Evolutionary conservation across 768 basidiomycete species (phyloP).

Genomic region (Trametes gibbosa): DNA sequence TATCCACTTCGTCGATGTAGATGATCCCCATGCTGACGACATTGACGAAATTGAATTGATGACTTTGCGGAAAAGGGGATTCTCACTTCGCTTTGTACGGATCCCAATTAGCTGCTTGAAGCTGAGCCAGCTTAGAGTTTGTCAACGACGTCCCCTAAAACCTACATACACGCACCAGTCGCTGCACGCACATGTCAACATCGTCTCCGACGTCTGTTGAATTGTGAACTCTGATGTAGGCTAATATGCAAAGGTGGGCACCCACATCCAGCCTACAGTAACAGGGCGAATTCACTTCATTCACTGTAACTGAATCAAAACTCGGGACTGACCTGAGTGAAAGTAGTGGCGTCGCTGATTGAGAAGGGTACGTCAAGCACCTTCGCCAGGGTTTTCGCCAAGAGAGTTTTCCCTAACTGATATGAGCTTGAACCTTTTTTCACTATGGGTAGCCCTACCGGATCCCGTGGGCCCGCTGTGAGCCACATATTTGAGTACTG

Average conservation of each 20-base stretch:
- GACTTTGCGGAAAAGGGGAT: not conserved
- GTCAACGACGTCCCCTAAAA: not conserved
- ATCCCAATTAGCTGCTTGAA: slow-evolving; percentile 91
- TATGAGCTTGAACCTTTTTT: not conserved
- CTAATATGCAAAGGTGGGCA: slow-evolving; percentile 3
- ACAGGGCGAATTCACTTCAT: not conserved
- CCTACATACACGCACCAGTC: slow-evolving; percentile 52
- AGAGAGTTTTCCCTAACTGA: slow-evolving; percentile 74
- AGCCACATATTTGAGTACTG: too few species aligned
- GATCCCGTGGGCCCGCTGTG: slow-evolving; percentile 81
- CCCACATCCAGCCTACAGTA: slow-evolving; percentile 66
- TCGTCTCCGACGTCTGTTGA: slow-evolving; percentile 89
- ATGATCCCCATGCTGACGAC: slow-evolving; percentile 79
- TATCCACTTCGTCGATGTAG: slow-evolving; percentile 96
- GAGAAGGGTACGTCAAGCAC: slow-evolving; percentile 95
- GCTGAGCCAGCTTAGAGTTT: slow-evolving; percentile 36
- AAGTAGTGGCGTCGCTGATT: slow-evolving; percentile 88
- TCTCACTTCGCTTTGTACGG: slow-evolving; percentile 75
- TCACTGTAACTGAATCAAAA: not conserved
- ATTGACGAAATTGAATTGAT: not conserved
- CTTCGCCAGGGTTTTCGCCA: slow-evolving; percentile 88
- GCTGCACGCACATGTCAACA: slow-evolving; percentile 87
- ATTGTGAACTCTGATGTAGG: not conserved
- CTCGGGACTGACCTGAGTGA: slow-evolving; percentile 67
- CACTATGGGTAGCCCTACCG: slow-evolving; percentile 40